Conservation (phyloP, 1,139 yeast species). For the Protomyces pachydermus region DNA sequence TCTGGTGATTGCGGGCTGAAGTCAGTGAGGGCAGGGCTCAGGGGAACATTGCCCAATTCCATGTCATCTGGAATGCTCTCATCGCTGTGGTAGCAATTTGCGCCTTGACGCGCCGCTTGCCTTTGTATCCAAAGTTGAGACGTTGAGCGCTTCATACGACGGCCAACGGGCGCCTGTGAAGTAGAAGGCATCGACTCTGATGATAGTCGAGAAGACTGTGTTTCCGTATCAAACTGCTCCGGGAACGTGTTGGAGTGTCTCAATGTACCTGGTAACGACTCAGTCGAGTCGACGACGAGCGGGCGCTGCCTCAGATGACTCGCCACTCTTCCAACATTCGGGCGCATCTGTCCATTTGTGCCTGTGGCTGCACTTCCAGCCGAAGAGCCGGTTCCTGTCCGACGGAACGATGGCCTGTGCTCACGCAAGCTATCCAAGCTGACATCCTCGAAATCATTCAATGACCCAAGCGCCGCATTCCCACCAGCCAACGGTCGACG, state of each 20-base stretch:
- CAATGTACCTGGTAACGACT: background rate
- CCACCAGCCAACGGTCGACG: slow-evolving; percentile 1
- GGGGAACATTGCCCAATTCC: background rate
- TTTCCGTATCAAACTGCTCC: background rate
- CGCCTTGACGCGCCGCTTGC: background rate
- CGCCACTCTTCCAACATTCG: no score
- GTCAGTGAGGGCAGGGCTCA: background rate
- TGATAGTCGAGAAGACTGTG: background rate
- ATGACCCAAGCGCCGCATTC: background rate
- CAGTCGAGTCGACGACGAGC: background rate
- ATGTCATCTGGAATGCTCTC: background rate
- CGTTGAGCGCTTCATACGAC: background rate
- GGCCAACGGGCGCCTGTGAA: background rate
- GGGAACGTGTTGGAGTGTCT: background rate
- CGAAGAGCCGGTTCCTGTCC: background rate
- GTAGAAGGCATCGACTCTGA: background rate
- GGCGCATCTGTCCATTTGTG: background rate
- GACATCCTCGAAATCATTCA: slow-evolving; percentile 19
- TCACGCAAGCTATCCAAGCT: background rate
- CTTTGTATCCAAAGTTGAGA: background rate
- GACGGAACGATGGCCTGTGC: background rate
- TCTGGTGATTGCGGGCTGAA: background rate
- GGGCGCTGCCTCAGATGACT: background rate
- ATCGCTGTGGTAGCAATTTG: background rate
- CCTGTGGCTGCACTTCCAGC: background rate